Percentiles rank a stretch among this genome's conserved stretches.
Conservation (phyloP, 2,329 filamentous ascomycete species). For the Calycina herbarum region DNA sequence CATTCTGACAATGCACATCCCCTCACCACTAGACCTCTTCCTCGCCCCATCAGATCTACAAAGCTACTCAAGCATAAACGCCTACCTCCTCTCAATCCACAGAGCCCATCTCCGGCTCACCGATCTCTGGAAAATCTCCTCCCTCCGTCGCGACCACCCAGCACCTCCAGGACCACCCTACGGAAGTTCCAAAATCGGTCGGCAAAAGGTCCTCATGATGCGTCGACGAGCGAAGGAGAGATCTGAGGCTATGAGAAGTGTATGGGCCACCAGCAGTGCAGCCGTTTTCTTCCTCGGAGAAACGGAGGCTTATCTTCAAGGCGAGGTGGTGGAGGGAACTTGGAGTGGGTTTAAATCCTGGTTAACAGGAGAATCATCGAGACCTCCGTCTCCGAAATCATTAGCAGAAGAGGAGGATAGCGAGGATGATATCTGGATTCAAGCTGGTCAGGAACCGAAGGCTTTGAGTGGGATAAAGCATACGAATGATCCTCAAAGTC, state of each 20-base stretch:
- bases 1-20: slow-evolving; percentile 68
- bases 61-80: slow-evolving; percentile 80
- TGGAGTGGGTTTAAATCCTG: slow-evolving; percentile 80
- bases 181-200: slow-evolving; percentile 60
- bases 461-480: slow-evolving; percentile 22
- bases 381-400: slow-evolving; percentile 19
- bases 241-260: slow-evolving; percentile 68
- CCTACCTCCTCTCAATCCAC: slow-evolving; percentile 82
- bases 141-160: slow-evolving; percentile 74
- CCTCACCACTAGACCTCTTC: slow-evolving; percentile 83
- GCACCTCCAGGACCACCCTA: slow-evolving; percentile 65
- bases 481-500: slow-evolving; percentile 77
- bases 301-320: slow-evolving; percentile 84
- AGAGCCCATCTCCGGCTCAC: slow-evolving; percentile 83
- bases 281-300: slow-evolving; percentile 88
- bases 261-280: slow-evolving; percentile 88
- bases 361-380: slow-evolving; percentile 49
- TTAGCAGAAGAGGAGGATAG: slow-evolving; percentile 36
- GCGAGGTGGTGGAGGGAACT: slow-evolving; percentile 78
- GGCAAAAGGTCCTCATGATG: slow-evolving; percentile 59
- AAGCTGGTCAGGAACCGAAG: slow-evolving; percentile 26
- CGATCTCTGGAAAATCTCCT: slow-evolving; percentile 82
- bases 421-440: slow-evolving; percentile 47
- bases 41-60: slow-evolving; percentile 74
- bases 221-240: slow-evolving; percentile 65